Percentiles rank a stretch among this genome's conserved stretches.
These are phyloP conservation scores for Brasilioporus rufonigricans DNA, from an alignment of 768 basidiomycete genomes.

Conservation along the genomic window DNA sequence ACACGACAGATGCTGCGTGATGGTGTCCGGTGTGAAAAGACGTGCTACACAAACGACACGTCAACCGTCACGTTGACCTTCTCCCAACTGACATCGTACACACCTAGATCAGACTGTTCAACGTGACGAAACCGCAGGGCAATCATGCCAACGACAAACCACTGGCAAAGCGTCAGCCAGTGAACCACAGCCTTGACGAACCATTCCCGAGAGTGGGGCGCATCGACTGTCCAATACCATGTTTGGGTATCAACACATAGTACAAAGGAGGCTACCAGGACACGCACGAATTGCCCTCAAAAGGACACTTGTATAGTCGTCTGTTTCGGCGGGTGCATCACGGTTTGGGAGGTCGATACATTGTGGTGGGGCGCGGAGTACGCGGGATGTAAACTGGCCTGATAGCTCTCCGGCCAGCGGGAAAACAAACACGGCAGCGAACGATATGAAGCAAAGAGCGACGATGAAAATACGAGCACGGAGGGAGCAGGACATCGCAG, in stretches of 20 bases:
- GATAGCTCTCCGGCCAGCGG: not conserved
- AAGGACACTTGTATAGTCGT: not conserved
- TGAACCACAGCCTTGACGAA: conserved; percentile 8
- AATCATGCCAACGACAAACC: conserved; percentile 3
- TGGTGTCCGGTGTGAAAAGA: not conserved
- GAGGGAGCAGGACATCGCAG: not conserved
- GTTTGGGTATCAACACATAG: not conserved
- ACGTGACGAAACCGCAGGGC: not conserved
- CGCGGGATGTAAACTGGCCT: not conserved
- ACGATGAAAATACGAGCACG: not conserved
- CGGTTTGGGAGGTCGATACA: not conserved
- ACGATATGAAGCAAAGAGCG: not conserved
- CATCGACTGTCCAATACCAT: conserved; percentile 9
- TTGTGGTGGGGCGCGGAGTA: not conserved
- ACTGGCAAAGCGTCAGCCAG: conserved; percentile 7
- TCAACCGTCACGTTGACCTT: not conserved
- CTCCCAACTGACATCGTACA: not conserved
- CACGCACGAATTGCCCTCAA: conserved; percentile 17
- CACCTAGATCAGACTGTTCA: not conserved
- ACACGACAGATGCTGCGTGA: not conserved
- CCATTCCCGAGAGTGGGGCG: conserved; percentile 17
- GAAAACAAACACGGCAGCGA: not conserved
- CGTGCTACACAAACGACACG: not conserved
- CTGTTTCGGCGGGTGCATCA: not conserved
- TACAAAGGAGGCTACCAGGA: not conserved